Evolutionary conservation across 805 yeast species (phyloP), one percentile per base, ranked within the genome.

Genomic region (Saccharomyces mikatae): DNA sequence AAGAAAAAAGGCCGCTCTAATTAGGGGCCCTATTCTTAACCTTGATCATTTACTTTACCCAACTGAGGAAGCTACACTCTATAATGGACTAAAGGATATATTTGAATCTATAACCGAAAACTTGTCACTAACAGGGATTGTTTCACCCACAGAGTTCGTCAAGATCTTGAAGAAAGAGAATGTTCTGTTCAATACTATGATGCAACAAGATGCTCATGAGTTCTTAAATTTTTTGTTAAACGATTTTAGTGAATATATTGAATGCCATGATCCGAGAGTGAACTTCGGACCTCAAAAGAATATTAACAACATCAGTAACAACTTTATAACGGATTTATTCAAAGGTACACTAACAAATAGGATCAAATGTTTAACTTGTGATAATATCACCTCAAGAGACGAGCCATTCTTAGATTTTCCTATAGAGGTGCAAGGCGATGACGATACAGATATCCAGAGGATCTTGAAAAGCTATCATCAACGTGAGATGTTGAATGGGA

Each of bases 201-300:
- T 90, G 96, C 99, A 94, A 68, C 99, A 94, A 67, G 99, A 94
- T 74, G 97, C 98, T 4, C 99, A 94, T 71, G 99, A 94, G 71
- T 94, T 94, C 70, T 78, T 91, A 66, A 92, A 91, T 68, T 91
- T 87, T 65, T 68, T 91, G 60, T 74, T 94, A 52, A 94, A 94
- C 69, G 90, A 87, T 58, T 77, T 86, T 17, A 74, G 87, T 50
- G 81, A 79, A 28, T 65, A 62, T 31, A 50, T 70, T 73, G 76
- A 61, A 36, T 4, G 44, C 24, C 21, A 17, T 17, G 17, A 17
- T 21, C 17, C 44, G 3, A 17, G 61, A 66, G 28, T 44, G 46
- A 14, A 48, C 14, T 27, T 32, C 24, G 31, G 47, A 57, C 44
- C 44, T 4, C 22, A 36, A 36, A n/a, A 36, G 10, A 11, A 36